Evolutionary conservation across 768 basidiomycete genomes (phyloP).

Genomic region (Panaeolus cyanescens): DNA sequence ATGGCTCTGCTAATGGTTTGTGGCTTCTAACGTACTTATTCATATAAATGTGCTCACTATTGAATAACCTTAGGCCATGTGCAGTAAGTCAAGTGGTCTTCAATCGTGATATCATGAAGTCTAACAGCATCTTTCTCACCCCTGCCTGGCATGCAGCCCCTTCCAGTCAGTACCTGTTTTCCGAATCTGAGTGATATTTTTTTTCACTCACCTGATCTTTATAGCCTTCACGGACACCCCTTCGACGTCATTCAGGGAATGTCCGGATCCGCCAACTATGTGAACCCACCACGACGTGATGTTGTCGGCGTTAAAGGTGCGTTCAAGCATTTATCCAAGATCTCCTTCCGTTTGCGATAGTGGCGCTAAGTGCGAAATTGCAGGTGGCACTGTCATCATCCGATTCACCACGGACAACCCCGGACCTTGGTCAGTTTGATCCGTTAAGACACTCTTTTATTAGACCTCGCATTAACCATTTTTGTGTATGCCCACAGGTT

Average conservation of each 20-base stretch:
- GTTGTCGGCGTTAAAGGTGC: conserved; percentile 29
- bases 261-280: neutral
- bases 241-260: conserved; percentile 3
- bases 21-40: conserved; percentile 17
- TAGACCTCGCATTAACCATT: neutral
- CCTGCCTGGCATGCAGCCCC: neutral
- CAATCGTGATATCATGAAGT: too few species aligned
- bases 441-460: neutral
- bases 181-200: too few species aligned
- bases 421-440: conserved; percentile 41
- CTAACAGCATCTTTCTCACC: neutral
- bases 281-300: conserved; percentile 26
- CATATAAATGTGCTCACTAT: neutral
- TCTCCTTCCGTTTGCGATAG: neutral
- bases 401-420: conserved; percentile 55
- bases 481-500: conserved; percentile 13
- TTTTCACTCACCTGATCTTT: neutral
- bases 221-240: conserved; percentile 12
- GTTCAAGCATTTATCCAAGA: neutral
- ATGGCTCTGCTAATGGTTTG: conserved; percentile 34
- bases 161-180: neutral
- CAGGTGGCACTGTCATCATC: conserved; percentile 39
- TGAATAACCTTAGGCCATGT: conserved; percentile 35
- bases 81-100: conserved; percentile 31
- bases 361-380: conserved; percentile 8